Base-by-base conservation (phyloP, 2,329 filamentous ascomycete species). In the Ustulina deusta region DNA sequence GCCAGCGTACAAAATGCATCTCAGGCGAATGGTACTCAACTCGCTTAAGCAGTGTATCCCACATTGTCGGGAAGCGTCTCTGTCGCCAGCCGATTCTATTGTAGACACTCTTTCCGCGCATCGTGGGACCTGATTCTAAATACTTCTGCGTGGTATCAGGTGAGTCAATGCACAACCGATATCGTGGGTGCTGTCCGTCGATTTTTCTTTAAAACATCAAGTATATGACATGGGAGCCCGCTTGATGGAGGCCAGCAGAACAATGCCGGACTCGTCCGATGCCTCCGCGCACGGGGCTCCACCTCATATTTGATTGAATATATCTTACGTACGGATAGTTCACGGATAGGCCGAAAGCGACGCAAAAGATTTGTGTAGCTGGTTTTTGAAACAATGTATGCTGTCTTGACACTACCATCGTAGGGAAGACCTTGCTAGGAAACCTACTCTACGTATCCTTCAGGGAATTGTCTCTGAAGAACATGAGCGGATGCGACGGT, bases 241-340 rank as follows among this genome's bases (percentile, higher is more conserved):
- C 15, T 42, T n/a, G 29, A 34, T n/a, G 17, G 11, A 34, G 7
- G 29, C 49, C 20, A 25, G 22, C 27, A 17, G 11, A 9, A 57
- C 34, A 44, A 58, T 34, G 15, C 29, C 48, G 34, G 20, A n/a
- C 40, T 62, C 29, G 36, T 27, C 51, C 51, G 42, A 49, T 52
- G 22, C 22, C 27, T 52, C 27, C 22, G 20, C 44, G 20, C 25
- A 38, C 42, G 46, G 32, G 32, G 42, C 49, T 58, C 52, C 36
- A 58, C 58, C 22, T 60, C 11, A 38, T 56, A 6, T 52, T 52
- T 46, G 42, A 57, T 57, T 56, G 34, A 49, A 42, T n/a, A 46
- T 55, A 29, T 49, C 27, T 52, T 44, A 22, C 29, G 34, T 36
- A 20, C 27, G 25, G 13, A 44, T 15, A 58, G 38, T 46, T 40